A percentile compares a stretch with the other conserved stretches of the same genome.
Evolutionary conservation across 2,329 filamentous ascomycete genomes (phyloP).

Genomic region (Diaporthe destruens): DNA sequence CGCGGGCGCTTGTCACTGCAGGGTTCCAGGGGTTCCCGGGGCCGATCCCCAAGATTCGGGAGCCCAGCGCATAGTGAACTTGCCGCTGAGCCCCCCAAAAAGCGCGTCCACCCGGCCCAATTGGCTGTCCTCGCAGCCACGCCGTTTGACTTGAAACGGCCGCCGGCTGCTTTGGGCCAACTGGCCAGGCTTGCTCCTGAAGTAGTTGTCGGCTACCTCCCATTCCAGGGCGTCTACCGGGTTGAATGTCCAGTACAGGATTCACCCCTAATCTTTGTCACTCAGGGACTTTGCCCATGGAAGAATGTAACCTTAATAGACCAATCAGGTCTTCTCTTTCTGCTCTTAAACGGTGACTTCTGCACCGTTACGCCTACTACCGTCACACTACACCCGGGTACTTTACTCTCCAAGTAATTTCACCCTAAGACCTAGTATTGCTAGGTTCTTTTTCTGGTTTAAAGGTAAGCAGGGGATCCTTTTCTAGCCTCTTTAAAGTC

Average conservation of each 20-base stretch:
- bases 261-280: no score
- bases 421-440: no score
- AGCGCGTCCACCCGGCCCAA: slow-evolving; percentile 22
- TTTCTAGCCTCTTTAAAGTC: no score
- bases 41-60: slow-evolving; percentile 24
- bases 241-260: not conserved
- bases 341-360: no score
- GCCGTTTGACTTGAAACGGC: slow-evolving; percentile 39
- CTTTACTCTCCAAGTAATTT: no score
- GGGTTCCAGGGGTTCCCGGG: slow-evolving; percentile 9
- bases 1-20: slow-evolving; percentile 28
- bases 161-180: slow-evolving; percentile 26
- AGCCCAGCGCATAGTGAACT: slow-evolving; percentile 1
- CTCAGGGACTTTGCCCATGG: no score
- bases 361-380: no score
- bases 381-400: no score
- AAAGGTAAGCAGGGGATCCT: no score
- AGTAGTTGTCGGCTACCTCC: not conserved
- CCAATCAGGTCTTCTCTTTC: no score
- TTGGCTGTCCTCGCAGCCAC: slow-evolving; percentile 30
- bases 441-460: no score
- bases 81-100: slow-evolving; percentile 5
- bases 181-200: slow-evolving; percentile 6
- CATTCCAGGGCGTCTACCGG: slow-evolving; percentile 9
- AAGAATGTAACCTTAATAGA: no score